A percentile compares a stretch with the other conserved stretches of the same genome.
These are phyloP conservation scores for Agaricus blazei DNA, from an alignment of 768 basidiomycete genomes.

Conservation along the genomic window DNA sequence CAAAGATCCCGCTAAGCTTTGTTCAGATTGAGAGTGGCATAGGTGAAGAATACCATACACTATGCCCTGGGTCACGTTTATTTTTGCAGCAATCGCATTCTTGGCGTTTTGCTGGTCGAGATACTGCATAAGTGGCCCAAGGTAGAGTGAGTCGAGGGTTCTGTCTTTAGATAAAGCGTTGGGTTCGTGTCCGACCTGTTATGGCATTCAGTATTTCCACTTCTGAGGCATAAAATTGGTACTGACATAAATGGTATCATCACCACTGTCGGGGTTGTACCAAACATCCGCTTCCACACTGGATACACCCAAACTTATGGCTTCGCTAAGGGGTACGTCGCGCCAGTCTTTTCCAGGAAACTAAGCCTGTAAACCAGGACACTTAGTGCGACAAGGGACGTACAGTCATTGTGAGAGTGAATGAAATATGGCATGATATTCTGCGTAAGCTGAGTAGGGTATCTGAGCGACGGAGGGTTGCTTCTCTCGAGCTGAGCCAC, in stretches of 20 bases:
- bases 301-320: conserved; percentile 41
- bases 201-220: background rate
- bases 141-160: conserved; percentile 43
- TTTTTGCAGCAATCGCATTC: conserved; percentile 29
- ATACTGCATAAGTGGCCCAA: conserved; percentile 40
- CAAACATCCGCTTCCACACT: conserved; percentile 55
- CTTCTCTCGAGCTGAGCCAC: conserved; percentile 20
- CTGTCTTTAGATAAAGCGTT: conserved; percentile 36
- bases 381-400: conserved; percentile 7
- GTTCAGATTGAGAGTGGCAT: background rate
- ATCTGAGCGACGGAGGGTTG: conserved; percentile 33
- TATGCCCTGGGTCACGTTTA: conserved; percentile 33
- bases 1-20: conserved; percentile 43
- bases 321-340: conserved; percentile 43
- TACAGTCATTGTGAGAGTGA: conserved; percentile 56
- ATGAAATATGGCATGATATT: conserved; percentile 41
- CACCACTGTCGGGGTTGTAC: conserved; percentile 7
- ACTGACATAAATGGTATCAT: conserved; percentile 16
- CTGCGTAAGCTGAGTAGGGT: conserved; percentile 45
- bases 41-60: conserved; percentile 3
- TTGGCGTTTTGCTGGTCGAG: conserved; percentile 37
- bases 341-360: conserved; percentile 36
- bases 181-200: conserved; percentile 40
- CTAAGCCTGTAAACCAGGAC: background rate
- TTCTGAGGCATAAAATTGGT: background rate